Evolutionary conservation across 257 asterid genomes (phyloP).

Genomic region (Przewalskia tangutica): DNA sequence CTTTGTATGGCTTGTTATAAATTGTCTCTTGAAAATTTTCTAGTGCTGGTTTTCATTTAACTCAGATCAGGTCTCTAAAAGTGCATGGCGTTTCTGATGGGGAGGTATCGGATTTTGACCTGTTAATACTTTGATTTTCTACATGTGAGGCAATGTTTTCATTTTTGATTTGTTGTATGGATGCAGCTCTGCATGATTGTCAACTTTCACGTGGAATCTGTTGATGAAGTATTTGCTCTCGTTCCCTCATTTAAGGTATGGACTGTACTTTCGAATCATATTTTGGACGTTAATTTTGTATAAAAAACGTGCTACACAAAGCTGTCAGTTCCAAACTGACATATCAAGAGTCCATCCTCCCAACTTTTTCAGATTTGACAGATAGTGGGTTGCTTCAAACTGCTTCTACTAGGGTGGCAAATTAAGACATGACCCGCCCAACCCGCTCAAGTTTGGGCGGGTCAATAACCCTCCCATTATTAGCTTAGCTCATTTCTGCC

Average conservation of each 20-base stretch:
- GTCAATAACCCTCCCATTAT: too few relatives aligned
- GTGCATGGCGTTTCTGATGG: constrained; percentile 61
- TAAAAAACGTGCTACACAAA: background rate
- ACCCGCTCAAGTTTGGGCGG: too few relatives aligned
- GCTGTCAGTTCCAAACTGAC: background rate
- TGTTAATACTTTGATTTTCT: constrained; percentile 8
- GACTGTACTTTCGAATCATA: background rate
- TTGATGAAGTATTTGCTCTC: constrained; percentile 79
- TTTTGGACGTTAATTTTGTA: background rate
- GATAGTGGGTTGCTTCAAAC: background rate
- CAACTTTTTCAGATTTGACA: background rate
- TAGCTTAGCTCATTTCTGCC: too few relatives aligned
- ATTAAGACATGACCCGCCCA: too few relatives aligned
- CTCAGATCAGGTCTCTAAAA: constrained; percentile 62
- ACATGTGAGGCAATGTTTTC: constrained; percentile 3
- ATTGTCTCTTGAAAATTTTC: background rate
- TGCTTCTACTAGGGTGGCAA: background rate
- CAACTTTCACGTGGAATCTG: constrained; percentile 64
- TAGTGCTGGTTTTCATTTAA: constrained; percentile 28
- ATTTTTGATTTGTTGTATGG: constrained; percentile 7
- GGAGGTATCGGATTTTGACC: constrained; percentile 44
- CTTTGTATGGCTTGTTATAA: background rate
- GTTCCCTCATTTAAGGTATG: constrained; percentile 74
- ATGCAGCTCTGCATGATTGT: constrained; percentile 73
- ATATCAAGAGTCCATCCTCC: background rate